Conservation (phyloP, 164 flowering plant species). For the Dillenia suffruticosa region DNA sequence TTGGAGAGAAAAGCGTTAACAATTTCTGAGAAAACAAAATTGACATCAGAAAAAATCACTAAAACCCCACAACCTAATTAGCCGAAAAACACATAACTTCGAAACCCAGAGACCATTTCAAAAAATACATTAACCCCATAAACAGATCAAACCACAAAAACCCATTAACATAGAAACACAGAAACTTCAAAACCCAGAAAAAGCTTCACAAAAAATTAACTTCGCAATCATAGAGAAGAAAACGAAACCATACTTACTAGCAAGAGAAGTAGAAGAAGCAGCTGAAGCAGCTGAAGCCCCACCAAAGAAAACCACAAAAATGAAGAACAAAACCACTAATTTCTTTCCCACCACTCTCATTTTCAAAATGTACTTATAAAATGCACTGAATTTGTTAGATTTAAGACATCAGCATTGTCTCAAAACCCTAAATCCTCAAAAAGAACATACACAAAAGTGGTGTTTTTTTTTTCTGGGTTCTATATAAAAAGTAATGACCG, state of each 20-base stretch:
- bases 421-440: constrained; percentile 20
- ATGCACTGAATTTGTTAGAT: constrained; percentile 6
- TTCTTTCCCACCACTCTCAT: constrained; percentile 31
- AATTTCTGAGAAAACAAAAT: constrained; percentile 48
- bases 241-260: constrained; percentile 43
- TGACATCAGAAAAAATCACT: neutral
- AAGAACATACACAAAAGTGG: neutral
- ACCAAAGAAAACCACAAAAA: constrained; percentile 38
- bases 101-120: too few species aligned
- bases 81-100: neutral
- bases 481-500: neutral
- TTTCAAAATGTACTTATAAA: neutral
- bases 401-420: constrained; percentile 18
- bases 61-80: neutral
- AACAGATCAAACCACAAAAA: constrained; percentile 6
- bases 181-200: neutral
- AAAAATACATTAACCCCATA: neutral
- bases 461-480: neutral
- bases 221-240: neutral
- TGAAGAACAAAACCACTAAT: constrained; percentile 29
- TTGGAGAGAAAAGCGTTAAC: constrained; percentile 70
- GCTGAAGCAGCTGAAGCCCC: constrained; percentile 34
- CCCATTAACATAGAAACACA: neutral
- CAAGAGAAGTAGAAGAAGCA: constrained; percentile 39
- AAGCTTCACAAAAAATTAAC: neutral